A percentile compares a stretch with the other conserved stretches of the same genome.
Conservation (phyloP, 768 basidiomycete genomes). For the Hygrocybe coccinea region DNA sequence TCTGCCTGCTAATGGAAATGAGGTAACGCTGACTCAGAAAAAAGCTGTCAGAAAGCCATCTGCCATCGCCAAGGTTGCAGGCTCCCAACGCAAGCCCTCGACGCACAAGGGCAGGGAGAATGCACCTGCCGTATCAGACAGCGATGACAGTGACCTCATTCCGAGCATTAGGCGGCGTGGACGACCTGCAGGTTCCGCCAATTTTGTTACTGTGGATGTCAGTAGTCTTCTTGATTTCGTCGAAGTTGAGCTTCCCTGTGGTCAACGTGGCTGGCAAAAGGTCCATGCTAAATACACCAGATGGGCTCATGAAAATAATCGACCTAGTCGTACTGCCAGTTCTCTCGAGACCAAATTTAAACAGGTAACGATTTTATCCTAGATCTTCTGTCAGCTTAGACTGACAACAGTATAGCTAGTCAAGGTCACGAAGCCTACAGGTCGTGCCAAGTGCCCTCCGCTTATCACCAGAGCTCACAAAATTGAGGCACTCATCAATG, state of each 20-base stretch:
- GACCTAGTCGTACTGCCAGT: slow-evolving; percentile 9
- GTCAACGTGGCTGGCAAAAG: slow-evolving; percentile 17
- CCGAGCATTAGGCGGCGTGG: not conserved
- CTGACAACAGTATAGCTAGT: slow-evolving; percentile 10
- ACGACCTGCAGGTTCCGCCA: slow-evolving; percentile 14
- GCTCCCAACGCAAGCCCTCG: not conserved
- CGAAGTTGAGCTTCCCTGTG: slow-evolving; percentile 16
- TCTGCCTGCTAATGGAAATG: not conserved
- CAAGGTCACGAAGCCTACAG: slow-evolving; percentile 27
- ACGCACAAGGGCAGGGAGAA: not conserved
- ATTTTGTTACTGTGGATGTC: slow-evolving; percentile 18
- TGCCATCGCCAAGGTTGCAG: not conserved
- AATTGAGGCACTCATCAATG: slow-evolving; percentile 21
- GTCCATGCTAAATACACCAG: slow-evolving; percentile 12
- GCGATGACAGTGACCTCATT: not conserved
- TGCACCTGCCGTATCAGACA: not conserved
- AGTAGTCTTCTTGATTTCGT: slow-evolving; percentile 14
- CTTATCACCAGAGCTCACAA: slow-evolving; percentile 19
- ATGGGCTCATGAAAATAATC: slow-evolving; percentile 15
- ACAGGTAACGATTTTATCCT: not conserved
- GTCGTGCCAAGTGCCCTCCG: slow-evolving; percentile 22
- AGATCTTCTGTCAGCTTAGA: not conserved
- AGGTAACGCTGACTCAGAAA: not conserved
- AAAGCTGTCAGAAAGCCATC: not conserved
- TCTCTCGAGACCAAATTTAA: slow-evolving; percentile 26